These are phyloP conservation scores for Globisporangium middletonii DNA, from an alignment of 352 stramenopile species.

Conservation along the genomic window DNA sequence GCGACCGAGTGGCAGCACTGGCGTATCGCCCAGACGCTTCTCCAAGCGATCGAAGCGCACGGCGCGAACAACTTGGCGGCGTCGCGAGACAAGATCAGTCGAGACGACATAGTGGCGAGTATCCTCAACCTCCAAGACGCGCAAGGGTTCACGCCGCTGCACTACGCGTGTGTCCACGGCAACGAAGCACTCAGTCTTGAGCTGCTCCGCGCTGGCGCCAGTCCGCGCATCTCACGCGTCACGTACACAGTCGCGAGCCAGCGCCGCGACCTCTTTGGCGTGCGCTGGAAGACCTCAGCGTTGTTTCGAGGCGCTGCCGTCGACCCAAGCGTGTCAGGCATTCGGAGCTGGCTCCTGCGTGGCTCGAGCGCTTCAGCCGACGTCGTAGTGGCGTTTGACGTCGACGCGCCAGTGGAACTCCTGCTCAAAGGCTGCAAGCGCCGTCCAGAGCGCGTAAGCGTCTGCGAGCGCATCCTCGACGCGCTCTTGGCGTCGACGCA, in stretches of 20 bases:
- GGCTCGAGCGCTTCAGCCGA: not conserved
- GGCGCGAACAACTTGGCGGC: not conserved
- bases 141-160: conserved; percentile 45
- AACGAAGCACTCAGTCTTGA: conserved; percentile 23
- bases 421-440: conserved; percentile 20
- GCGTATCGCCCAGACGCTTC: conserved; percentile 20
- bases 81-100: not conserved
- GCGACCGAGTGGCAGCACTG: conserved; percentile 34
- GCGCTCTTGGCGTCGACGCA: not conserved
- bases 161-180: conserved; percentile 41
- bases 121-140: conserved; percentile 29
- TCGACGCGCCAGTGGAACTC: conserved; percentile 20
- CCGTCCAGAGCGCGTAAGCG: conserved; percentile 1
- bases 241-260: conserved; percentile 14
- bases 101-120: not conserved
- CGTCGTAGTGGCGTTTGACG: conserved; percentile 12
- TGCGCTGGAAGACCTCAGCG: conserved; percentile 24
- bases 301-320: conserved; percentile 1
- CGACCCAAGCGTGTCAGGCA: conserved; percentile 2
- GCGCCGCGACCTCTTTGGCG: conserved; percentile 18
- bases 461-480: conserved; percentile 16
- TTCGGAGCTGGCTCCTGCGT: conserved; percentile 3
- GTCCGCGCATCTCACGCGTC: conserved; percentile 19
- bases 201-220: conserved; percentile 26
- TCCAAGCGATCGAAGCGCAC: conserved; percentile 15